phyloP scores from a whole-genome alignment of 1,284 basidiomycete species.

The Trametes pubescens region DNA sequence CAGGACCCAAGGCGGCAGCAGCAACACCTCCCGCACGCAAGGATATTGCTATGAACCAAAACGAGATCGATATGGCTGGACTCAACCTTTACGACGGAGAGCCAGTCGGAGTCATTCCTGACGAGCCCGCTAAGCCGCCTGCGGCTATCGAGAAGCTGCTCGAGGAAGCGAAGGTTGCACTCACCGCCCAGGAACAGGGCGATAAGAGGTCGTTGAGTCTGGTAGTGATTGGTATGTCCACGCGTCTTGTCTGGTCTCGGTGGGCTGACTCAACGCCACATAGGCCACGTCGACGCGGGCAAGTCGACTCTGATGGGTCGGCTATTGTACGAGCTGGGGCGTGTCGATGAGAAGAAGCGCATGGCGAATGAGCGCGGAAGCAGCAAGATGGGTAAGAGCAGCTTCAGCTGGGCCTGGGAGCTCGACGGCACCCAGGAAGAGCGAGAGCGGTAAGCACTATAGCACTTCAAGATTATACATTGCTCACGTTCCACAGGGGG shows the following conservation, averaged over 20 bases:
- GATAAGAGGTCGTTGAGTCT: conserved; percentile 83
- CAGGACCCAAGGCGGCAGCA: conserved; percentile 48
- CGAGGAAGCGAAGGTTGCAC: conserved; percentile 74
- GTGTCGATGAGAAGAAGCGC: conserved; percentile 86
- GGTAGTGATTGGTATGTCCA: conserved; percentile 87
- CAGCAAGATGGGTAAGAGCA: conserved; percentile 89
- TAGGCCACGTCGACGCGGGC: conserved; percentile 98
- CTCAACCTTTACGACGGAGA: conserved; percentile 61
- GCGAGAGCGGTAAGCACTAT: conserved; percentile 76
- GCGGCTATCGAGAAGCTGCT: conserved; percentile 87
- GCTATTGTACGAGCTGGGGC: conserved; percentile 91
- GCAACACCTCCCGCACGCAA: conserved; percentile 49
- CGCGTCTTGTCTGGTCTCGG: neutral
- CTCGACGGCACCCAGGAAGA: conserved; percentile 95
- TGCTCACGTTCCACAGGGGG: conserved; percentile 64
- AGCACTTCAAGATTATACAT: too few relatives aligned
- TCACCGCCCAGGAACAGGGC: conserved; percentile 60
- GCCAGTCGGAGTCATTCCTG: conserved; percentile 41
- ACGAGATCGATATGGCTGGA: conserved; percentile 76
- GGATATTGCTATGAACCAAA: conserved; percentile 53
- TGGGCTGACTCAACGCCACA: neutral
- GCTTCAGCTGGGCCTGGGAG: conserved; percentile 98
- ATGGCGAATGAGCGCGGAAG: conserved; percentile 92
- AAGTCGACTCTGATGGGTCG: conserved; percentile 99
- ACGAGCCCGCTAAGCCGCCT: conserved; percentile 72